Percentiles rank a stretch among this genome's conserved stretches.
Evolutionary conservation across 2,329 filamentous ascomycete species (phyloP).

Genomic region (Ophiosphaerella narmari): DNA sequence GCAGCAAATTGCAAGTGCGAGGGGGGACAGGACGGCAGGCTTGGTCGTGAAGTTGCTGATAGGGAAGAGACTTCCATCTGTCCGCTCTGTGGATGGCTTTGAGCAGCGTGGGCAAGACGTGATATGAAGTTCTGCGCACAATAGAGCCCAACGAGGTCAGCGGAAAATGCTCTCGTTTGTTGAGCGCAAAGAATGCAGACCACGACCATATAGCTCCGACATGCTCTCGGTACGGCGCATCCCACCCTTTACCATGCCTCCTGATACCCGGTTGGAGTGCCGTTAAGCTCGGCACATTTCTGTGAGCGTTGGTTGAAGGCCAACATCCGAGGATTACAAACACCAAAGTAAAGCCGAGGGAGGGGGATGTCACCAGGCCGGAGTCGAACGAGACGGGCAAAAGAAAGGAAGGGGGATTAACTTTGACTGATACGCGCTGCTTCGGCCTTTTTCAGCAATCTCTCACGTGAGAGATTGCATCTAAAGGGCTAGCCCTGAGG

Average conservation of each 20-base stretch:
- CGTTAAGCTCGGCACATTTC: constrained; percentile 38
- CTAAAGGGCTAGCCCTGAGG: no score
- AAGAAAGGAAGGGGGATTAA: neutral
- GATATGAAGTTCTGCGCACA: constrained; percentile 45
- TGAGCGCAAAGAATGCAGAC: constrained; percentile 6
- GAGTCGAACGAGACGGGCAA: no score
- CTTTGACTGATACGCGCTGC: no score
- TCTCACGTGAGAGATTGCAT: no score
- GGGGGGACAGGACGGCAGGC: constrained; percentile 24
- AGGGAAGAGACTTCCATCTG: constrained; percentile 42
- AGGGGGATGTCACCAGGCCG: neutral
- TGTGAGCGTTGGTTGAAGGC: constrained; percentile 12
- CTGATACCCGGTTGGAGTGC: constrained; percentile 15
- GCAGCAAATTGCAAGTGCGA: constrained; percentile 21
- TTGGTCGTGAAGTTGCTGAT: constrained; percentile 28
- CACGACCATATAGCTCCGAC: constrained; percentile 18
- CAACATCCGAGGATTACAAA: constrained; percentile 29
- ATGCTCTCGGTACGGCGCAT: constrained; percentile 26
- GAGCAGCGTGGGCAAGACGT: constrained; percentile 35
- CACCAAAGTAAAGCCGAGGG: constrained; percentile 1
- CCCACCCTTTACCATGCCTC: constrained; percentile 5
- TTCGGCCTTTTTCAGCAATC: no score
- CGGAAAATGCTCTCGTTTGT: constrained; percentile 10
- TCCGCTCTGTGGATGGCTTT: constrained; percentile 39
- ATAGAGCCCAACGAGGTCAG: constrained; percentile 40